phyloP scores from a whole-genome alignment of 2,329 filamentous ascomycete genomes.

The Curvularia verruculosa region DNA sequence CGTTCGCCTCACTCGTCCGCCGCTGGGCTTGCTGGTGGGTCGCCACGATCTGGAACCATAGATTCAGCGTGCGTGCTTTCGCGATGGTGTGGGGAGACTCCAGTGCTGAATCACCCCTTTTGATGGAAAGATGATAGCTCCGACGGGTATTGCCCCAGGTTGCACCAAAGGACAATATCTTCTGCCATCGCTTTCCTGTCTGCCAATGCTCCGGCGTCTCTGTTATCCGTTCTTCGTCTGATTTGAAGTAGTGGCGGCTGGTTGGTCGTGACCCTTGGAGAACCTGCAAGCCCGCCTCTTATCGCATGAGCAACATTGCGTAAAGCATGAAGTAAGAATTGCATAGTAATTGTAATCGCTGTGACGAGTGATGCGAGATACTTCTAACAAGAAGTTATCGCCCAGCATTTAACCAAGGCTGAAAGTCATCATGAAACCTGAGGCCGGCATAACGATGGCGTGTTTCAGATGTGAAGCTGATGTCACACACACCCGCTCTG shows the following conservation, averaged over 20 bases:
- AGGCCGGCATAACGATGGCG: constrained; percentile 9
- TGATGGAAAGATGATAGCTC: neutral
- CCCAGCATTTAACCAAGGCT: neutral
- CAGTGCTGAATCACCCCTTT: neutral
- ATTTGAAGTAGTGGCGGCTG: neutral
- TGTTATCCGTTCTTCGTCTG: neutral
- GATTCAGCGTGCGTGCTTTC: neutral
- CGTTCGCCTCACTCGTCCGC: neutral
- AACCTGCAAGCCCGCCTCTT: neutral
- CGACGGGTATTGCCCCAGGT: neutral
- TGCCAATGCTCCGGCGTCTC: too few relatives aligned
- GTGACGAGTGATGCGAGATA: neutral
- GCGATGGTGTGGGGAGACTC: neutral
- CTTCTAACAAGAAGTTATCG: neutral
- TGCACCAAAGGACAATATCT: neutral
- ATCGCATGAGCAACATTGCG: neutral
- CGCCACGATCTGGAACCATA: neutral
- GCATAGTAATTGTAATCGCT: neutral
- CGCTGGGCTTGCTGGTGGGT: neutral
- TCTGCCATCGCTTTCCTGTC: neutral
- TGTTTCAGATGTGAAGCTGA: constrained; percentile 7
- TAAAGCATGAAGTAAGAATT: neutral
- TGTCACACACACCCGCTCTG: neutral
- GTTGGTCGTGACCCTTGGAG: neutral
- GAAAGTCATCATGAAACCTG: constrained; percentile 5